Evolutionary conservation across 495 filamentous ascomycete genomes (phyloP).

Genomic region (Margaritispora aquatica): DNA sequence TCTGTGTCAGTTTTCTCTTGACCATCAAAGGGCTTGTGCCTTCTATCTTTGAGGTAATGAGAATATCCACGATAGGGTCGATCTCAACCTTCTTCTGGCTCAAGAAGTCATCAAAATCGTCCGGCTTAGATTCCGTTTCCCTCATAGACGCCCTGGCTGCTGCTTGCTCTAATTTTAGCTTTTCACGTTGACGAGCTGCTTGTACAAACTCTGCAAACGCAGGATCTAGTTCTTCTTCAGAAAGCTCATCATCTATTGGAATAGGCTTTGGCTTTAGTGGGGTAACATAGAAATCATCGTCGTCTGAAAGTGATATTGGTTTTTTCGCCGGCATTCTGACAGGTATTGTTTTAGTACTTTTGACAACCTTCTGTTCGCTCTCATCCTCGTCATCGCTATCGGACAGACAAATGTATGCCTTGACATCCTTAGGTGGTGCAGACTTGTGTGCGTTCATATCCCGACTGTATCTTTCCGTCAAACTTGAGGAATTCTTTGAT

Average conservation of each 20-base stretch:
- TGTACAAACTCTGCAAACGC: slow-evolving; percentile 37
- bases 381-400: slow-evolving; percentile 13
- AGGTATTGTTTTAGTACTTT: not conserved
- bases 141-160: slow-evolving; percentile 5
- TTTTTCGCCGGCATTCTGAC: slow-evolving; percentile 7
- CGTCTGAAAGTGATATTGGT: slow-evolving; percentile 17
- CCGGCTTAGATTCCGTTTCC: slow-evolving; percentile 2
- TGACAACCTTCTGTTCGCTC: not conserved
- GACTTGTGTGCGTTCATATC: slow-evolving; percentile 2
- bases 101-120: slow-evolving; percentile 25
- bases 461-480: slow-evolving; percentile 8
- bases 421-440: not conserved
- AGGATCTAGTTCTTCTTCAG: slow-evolving; percentile 46
- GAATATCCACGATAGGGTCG: slow-evolving; percentile 54
- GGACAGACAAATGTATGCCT: slow-evolving; percentile 12
- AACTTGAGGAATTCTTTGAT: not conserved
- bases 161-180: slow-evolving; percentile 6
- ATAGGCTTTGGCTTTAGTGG: not conserved
- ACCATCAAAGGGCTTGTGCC: slow-evolving; percentile 59
- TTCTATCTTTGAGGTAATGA: slow-evolving; percentile 63
- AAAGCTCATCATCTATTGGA: slow-evolving; percentile 26
- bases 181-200: slow-evolving; percentile 20
- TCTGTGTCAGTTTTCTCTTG: slow-evolving; percentile 57
- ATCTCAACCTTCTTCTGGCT: slow-evolving; percentile 9
- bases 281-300: slow-evolving; percentile 9